A percentile compares a stretch with the other conserved stretches of the same genome.
Evolutionary conservation across 139 green algal genomes (phyloP).

Genomic region (Closterium sp.): DNA sequence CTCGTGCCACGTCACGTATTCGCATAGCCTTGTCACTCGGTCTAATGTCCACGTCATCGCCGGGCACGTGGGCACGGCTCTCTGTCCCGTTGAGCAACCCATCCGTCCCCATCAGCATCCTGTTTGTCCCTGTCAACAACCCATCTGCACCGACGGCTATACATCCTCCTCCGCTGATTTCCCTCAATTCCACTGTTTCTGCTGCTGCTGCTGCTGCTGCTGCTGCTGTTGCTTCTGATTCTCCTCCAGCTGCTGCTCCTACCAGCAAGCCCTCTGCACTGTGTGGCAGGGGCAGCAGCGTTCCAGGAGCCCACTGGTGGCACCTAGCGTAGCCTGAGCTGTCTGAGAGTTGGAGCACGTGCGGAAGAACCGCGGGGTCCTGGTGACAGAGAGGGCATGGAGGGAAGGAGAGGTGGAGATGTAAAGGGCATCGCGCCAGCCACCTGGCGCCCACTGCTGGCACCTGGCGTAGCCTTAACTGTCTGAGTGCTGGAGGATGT

Average conservation of each 20-base stretch:
- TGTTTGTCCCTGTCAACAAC: too few species aligned
- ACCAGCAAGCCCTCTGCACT: neutral
- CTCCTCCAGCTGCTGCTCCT: neutral
- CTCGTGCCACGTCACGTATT: neutral
- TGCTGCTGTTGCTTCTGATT: neutral
- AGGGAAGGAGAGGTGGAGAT: too few species aligned
- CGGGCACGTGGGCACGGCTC: neutral
- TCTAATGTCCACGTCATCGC: neutral
- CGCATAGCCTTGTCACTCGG: neutral
- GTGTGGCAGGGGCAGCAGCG: neutral
- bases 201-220: neutral
- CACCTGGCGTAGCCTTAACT: too few species aligned
- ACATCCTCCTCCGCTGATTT: neutral
- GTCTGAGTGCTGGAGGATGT: too few species aligned
- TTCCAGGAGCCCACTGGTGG: neutral
- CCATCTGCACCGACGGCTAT: neutral
- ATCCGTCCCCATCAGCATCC: neutral
- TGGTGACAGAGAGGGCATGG: neutral
- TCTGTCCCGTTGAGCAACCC: neutral
- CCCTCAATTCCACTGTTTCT: neutral
- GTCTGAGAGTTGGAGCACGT: neutral
- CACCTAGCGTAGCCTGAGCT: neutral
- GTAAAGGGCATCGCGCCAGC: too few species aligned
- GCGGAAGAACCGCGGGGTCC: neutral
- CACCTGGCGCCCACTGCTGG: too few species aligned